Percentiles rank a stretch among this genome's conserved stretches.
phyloP scores from a whole-genome alignment of 192 early-diverging fungal species.

The Spinellus fusiger region DNA sequence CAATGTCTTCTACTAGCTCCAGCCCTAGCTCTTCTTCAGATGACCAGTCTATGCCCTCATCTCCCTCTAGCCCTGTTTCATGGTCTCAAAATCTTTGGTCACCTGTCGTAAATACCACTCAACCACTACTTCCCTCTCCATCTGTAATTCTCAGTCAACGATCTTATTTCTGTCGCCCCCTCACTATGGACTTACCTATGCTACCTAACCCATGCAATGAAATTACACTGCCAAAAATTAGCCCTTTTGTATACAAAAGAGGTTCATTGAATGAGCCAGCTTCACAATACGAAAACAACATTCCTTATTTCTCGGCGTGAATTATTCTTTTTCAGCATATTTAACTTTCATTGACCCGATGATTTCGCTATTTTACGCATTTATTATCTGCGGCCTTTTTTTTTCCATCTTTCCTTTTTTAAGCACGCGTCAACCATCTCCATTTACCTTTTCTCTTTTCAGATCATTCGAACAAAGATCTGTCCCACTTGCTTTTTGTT shows the following conservation, averaged over 20 bases:
- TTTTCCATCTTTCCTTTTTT: constrained; percentile 8
- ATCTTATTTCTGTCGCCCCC: neutral
- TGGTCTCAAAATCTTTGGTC: neutral
- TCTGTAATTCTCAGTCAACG: neutral
- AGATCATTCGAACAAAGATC: neutral
- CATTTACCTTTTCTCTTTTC: constrained; percentile 1
- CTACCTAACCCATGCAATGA: constrained; percentile 1
- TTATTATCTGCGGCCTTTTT: constrained; percentile 1
- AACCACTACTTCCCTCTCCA: neutral
- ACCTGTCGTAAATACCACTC: neutral
- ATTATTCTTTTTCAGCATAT: too few species aligned
- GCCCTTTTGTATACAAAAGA: too few species aligned
- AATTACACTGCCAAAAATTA: neutral
- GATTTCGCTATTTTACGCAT: neutral
- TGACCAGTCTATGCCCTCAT: constrained; percentile 16
- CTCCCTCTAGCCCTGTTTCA: constrained; percentile 13
- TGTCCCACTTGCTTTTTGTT: neutral
- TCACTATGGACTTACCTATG: neutral
- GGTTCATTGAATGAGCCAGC: too few species aligned
- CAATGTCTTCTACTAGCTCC: neutral
- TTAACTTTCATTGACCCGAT: too few species aligned
- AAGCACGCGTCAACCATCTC: neutral
- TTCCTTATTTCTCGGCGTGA: too few species aligned
- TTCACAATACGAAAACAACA: too few species aligned
- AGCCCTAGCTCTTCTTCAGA: constrained; percentile 3